Evolutionary conservation across 1,284 basidiomycete species (phyloP).

Genomic region (Lentinula novae-zelandiae): DNA sequence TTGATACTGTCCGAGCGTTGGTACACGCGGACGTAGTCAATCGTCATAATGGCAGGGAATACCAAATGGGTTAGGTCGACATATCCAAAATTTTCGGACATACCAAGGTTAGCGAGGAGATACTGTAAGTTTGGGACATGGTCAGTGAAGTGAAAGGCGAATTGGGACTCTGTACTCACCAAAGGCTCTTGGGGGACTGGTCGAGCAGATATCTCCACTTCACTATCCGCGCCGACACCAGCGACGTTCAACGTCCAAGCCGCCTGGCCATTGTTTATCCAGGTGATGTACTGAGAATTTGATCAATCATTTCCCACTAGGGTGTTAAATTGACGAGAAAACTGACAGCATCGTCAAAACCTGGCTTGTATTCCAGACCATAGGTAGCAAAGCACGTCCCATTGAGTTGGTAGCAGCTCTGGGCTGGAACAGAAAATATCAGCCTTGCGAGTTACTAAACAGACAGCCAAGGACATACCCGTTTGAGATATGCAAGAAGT

Average conservation of each 20-base stretch:
- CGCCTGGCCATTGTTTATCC: conserved; percentile 65
- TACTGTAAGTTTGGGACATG: conserved; percentile 47
- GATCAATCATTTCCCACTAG: not conserved
- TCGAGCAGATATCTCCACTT: conserved; percentile 64
- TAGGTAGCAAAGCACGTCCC: conserved; percentile 43
- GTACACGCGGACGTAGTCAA: conserved; percentile 52
- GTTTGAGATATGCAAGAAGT: conserved; percentile 25
- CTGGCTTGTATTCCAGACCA: conserved; percentile 35
- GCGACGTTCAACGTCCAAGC: conserved; percentile 72
- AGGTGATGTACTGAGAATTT: conserved; percentile 69
- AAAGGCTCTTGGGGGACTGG: conserved; percentile 82
- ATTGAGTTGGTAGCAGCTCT: conserved; percentile 47
- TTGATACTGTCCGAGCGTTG: conserved; percentile 35
- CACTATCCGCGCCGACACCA: conserved; percentile 63
- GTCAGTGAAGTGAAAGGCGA: not conserved
- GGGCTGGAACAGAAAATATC: conserved; percentile 34
- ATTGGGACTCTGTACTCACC: conserved; percentile 36
- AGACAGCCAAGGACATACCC: not conserved
- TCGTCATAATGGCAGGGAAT: conserved; percentile 43
- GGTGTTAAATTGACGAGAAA: not conserved
- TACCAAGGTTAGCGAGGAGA: conserved; percentile 44
- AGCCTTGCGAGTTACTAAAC: no score
- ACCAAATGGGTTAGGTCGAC: conserved; percentile 35
- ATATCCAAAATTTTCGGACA: conserved; percentile 33
- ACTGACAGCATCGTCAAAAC: conserved; percentile 29